Evolutionary conservation across 1,139 yeast species (phyloP), one percentile per base, ranked within the genome.

Genomic region (Sugiyamaella xylanicola): DNA sequence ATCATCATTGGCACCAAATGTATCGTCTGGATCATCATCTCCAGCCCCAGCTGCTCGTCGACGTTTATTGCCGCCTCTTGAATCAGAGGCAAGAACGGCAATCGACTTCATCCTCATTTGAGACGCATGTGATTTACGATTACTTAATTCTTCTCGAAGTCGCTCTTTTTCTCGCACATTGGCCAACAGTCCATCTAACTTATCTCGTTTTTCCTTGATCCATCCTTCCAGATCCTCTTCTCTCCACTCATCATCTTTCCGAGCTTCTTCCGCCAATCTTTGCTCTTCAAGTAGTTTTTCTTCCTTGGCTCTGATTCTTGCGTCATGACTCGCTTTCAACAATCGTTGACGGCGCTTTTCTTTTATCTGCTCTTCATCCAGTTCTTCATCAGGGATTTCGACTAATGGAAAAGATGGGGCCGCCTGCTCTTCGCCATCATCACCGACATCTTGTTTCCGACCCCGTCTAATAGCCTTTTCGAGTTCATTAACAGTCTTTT

Each of bases 1-100:
- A 55, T 88, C 96, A 68, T 93, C 99, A 66, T 91, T 86, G 2
- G 97, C 93, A 58, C 98, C 98, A 72, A 93, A 93, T 0, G 92
- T 90, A 71, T 92, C 98, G 66, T 86, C 91, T 11, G 95, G 96
- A 68, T 90, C 97, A 66, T 88, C 90, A 66, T 89, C 97, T 46
- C 87, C 87, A 1, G 91, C 83, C 1, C 63, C 64, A 3, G 58
- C 59, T 15, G 67, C 63, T 2, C 72, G 62, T 47, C 74, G 68
- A 16, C 68, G 65, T 22, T 41, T 40, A 15, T 16, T 20, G 15
- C 51, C 48, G 9, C 35, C 37, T 16, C 69, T 60, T 13, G 82
- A 84, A 63, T 89, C 96, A 55, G 87, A 83, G 0, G 97, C 97
- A 59, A 93, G 77, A 16, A 87, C 87, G 0, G 98, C 96, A 54